Conservation (phyloP, 129 eudicot genomes). For the Pulicaria dysenterica region DNA sequence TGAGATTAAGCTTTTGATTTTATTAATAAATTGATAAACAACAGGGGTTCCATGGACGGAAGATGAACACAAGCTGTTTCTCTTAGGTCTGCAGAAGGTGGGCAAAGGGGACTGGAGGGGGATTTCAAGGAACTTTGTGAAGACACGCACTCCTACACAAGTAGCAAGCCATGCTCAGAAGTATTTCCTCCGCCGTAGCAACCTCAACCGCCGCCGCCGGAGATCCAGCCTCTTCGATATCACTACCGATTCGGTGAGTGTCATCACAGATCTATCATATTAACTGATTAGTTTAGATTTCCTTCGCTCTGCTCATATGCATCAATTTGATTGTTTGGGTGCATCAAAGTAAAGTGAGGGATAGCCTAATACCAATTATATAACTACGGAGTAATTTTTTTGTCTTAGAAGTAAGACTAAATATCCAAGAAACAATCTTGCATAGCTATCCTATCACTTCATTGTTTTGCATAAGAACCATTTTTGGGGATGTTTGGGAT, state of each 20-base stretch:
- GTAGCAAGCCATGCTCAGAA: constrained; percentile 99
- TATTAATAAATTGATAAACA: constrained; percentile 11
- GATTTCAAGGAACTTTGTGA: constrained; percentile 79
- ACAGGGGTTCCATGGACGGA: constrained; percentile 96
- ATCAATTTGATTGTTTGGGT: not conserved
- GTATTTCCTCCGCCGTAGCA: constrained; percentile 80
- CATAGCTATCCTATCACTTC: too few species aligned
- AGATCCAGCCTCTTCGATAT: constrained; percentile 95
- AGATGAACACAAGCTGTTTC: constrained; percentile 92
- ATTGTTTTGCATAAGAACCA: too few species aligned
- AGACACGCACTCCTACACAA: constrained; percentile 89
- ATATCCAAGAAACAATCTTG: too few species aligned
- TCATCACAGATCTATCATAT: not conserved
- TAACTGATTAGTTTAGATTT: not conserved
- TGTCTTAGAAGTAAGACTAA: too few species aligned
- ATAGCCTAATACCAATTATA: too few species aligned
- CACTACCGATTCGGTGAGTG: constrained; percentile 75
- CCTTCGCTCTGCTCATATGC: not conserved
- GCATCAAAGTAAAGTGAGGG: too few species aligned
- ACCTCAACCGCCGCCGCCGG: constrained; percentile 83
- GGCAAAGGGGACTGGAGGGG: constrained; percentile 99
- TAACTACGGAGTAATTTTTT: too few species aligned
- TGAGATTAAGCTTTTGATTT: not conserved
- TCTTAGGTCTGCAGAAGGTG: constrained; percentile 72
- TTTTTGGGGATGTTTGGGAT: too few species aligned